phyloP scores from a whole-genome alignment of 2,329 filamentous ascomycete species.

The Talaromyces sp. region DNA sequence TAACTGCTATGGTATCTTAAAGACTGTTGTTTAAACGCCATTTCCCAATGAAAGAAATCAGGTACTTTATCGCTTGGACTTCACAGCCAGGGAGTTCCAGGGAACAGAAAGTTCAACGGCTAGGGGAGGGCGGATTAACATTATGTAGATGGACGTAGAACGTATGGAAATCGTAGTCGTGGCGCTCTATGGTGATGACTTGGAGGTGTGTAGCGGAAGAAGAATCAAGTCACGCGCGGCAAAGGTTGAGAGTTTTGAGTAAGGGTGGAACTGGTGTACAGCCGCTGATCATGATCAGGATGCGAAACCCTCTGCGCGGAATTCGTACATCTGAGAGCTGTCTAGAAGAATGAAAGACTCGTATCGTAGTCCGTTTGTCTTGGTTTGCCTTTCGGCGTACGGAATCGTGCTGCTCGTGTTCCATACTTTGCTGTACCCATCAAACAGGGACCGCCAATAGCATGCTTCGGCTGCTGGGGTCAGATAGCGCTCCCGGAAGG shows the following conservation, averaged over 20 bases:
- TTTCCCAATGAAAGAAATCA: neutral
- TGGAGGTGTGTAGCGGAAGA: neutral
- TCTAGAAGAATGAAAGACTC: conserved; percentile 36
- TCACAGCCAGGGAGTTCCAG: too few relatives aligned
- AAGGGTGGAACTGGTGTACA: neutral
- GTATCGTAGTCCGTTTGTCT: conserved; percentile 30
- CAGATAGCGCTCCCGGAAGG: conserved; percentile 54
- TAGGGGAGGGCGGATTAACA: neutral
- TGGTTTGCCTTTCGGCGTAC: conserved; percentile 12
- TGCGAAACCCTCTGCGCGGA: conserved; percentile 11
- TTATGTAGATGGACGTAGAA: conserved; percentile 2
- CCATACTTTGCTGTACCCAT: conserved; percentile 31
- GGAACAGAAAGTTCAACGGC: too few relatives aligned
- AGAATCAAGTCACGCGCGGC: neutral
- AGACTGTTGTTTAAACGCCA: conserved; percentile 8
- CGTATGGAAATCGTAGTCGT: conserved; percentile 11
- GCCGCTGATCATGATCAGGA: conserved; percentile 4
- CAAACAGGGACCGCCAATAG: conserved; percentile 53
- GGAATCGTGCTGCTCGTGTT: conserved; percentile 20
- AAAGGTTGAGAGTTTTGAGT: neutral
- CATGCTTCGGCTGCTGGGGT: conserved; percentile 55
- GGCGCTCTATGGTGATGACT: conserved; percentile 6
- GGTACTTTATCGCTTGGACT: too few relatives aligned
- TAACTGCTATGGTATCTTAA: conserved; percentile 16
- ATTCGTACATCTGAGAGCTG: conserved; percentile 30